Conservation (phyloP, 208 protist genomes). For the Trypanosoma congolense region DNA sequence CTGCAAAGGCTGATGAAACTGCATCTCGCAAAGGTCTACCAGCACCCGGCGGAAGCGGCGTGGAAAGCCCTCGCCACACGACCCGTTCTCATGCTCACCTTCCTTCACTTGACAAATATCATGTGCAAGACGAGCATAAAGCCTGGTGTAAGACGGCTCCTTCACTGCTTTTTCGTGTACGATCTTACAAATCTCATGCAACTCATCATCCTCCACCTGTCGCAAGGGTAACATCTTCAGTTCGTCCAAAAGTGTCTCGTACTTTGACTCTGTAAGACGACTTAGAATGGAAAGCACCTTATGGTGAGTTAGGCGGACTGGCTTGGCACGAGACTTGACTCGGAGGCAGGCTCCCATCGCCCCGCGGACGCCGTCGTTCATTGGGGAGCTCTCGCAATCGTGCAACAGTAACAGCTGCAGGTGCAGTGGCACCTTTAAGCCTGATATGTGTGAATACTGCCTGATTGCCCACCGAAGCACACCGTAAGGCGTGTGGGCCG, state of each 20-base stretch:
- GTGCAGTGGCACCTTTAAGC: constrained; percentile 79
- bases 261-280: constrained; percentile 81
- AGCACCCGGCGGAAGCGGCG: constrained; percentile 58
- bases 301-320: constrained; percentile 67
- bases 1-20: constrained; percentile 69
- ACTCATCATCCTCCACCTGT: constrained; percentile 68
- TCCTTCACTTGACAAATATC: constrained; percentile 64
- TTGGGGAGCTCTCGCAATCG: constrained; percentile 31
- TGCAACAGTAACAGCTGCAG: constrained; percentile 70
- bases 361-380: constrained; percentile 53
- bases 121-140: constrained; percentile 70
- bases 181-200: constrained; percentile 77
- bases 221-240: constrained; percentile 72
- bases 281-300: constrained; percentile 87
- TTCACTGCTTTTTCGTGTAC: constrained; percentile 85
- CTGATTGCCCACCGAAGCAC: constrained; percentile 73
- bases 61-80: constrained; percentile 53
- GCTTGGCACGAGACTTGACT: constrained; percentile 39
- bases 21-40: constrained; percentile 50
- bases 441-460: constrained; percentile 62
- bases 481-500: constrained; percentile 81
- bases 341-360: constrained; percentile 54
- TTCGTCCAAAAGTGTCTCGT: constrained; percentile 60
- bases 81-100: constrained; percentile 39
- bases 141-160: constrained; percentile 70